phyloP scores from a whole-genome alignment of 2,329 filamentous ascomycete genomes.

The Alternaria sp. region DNA sequence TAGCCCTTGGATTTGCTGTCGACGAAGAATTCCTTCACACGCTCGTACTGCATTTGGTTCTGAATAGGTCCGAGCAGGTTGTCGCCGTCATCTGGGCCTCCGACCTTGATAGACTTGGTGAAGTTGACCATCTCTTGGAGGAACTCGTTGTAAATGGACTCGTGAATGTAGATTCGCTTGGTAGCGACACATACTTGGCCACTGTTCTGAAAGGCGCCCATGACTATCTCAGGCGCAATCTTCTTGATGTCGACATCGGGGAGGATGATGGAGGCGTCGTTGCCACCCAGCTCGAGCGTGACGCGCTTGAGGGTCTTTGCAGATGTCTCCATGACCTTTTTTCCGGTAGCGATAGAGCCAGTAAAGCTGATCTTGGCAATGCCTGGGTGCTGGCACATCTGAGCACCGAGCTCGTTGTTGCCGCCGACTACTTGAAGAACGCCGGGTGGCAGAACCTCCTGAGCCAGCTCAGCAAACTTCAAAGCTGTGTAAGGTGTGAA shows the following conservation, averaged over 20 bases:
- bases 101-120: conserved; percentile 56
- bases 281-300: conserved; percentile 69
- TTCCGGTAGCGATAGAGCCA: conserved; percentile 67
- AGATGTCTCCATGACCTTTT: conserved; percentile 66
- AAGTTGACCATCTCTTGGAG: conserved; percentile 55
- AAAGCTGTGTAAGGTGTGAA: conserved; percentile 67
- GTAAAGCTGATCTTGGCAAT: conserved; percentile 72
- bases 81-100: conserved; percentile 51
- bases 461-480: conserved; percentile 68
- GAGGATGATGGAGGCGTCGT: conserved; percentile 68
- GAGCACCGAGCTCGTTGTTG: conserved; percentile 67
- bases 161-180: conserved; percentile 52
- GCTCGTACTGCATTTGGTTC: conserved; percentile 71
- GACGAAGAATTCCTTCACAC: conserved; percentile 64
- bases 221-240: conserved; percentile 59
- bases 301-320: conserved; percentile 67
- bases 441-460: conserved; percentile 67
- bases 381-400: conserved; percentile 66
- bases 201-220: conserved; percentile 64
- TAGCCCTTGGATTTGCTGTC: conserved; percentile 65
- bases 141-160: conserved; percentile 52
- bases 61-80: conserved; percentile 68
- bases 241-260: conserved; percentile 65
- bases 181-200: conserved; percentile 59
- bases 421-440: conserved; percentile 70